These are phyloP conservation scores for Linnemannia schmuckeri DNA, from an alignment of 192 early-diverging fungal genomes.

Conservation along the genomic window DNA sequence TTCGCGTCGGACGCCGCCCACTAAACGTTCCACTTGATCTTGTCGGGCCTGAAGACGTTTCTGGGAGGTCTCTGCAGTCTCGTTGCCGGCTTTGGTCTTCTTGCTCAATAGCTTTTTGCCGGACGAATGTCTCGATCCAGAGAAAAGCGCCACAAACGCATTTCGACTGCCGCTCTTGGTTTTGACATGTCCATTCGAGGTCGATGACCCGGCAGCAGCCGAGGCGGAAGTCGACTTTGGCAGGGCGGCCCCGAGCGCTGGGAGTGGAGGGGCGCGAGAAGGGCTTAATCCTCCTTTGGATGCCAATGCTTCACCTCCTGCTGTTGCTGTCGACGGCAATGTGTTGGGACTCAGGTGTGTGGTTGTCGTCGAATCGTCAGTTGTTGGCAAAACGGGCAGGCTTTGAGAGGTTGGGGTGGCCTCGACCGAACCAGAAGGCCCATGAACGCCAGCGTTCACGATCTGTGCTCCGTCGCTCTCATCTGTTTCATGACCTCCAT, in stretches of 20 bases:
- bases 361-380: not conserved
- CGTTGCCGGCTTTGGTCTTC: slow-evolving; percentile 2
- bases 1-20: not conserved
- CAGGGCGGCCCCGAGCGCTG: not conserved
- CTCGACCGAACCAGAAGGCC: not conserved
- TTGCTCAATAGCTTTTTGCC: slow-evolving; percentile 23
- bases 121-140: slow-evolving; percentile 26
- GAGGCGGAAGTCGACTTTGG: slow-evolving; percentile 23
- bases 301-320: not conserved
- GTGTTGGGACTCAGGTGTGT: not conserved
- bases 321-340: not conserved
- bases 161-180: slow-evolving; percentile 36
- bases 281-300: not conserved
- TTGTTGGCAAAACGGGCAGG: not conserved
- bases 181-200: slow-evolving; percentile 36
- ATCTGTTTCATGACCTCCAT: slow-evolving; percentile 25
- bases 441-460: slow-evolving; percentile 15
- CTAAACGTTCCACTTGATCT: slow-evolving; percentile 8
- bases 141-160: slow-evolving; percentile 33
- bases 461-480: slow-evolving; percentile 17
- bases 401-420: not conserved
- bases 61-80: not conserved
- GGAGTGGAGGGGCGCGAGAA: not conserved
- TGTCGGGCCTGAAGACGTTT: not conserved
- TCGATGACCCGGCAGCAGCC: not conserved